Evolutionary conservation across 441 rosid genomes (phyloP).

Genomic region (Bruguiera hainesii): DNA sequence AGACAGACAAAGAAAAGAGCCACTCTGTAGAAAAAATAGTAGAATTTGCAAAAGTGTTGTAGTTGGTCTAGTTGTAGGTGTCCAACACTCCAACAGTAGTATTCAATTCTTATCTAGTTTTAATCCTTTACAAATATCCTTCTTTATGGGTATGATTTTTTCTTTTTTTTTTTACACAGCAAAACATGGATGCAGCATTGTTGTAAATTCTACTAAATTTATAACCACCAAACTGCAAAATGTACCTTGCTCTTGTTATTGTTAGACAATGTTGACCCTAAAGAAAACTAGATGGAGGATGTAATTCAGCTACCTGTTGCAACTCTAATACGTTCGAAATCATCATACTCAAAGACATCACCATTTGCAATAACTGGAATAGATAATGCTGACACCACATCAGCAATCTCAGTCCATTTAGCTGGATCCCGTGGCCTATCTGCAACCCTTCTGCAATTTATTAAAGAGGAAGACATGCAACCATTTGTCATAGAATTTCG

Average conservation of each 20-base stretch:
- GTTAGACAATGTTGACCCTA: neutral
- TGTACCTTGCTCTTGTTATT: too few species aligned
- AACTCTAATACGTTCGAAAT: slow-evolving; percentile 55
- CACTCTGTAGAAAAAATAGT: too few species aligned
- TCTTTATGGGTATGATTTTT: too few species aligned
- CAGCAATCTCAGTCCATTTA: slow-evolving; percentile 83
- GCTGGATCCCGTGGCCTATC: slow-evolving; percentile 97
- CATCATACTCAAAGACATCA: slow-evolving; percentile 75
- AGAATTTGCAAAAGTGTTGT: neutral
- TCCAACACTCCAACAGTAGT: too few species aligned
- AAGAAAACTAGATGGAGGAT: neutral
- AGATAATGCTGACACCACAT: slow-evolving; percentile 70
- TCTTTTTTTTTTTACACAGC: too few species aligned
- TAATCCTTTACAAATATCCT: too few species aligned
- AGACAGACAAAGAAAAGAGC: neutral
- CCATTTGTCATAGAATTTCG: slow-evolving; percentile 5
- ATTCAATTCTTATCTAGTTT: too few species aligned
- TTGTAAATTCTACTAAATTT: too few species aligned
- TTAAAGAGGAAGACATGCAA: slow-evolving; percentile 17
- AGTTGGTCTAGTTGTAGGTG: neutral
- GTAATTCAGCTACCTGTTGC: slow-evolving; percentile 56
- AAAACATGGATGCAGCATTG: too few species aligned
- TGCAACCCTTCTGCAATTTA: slow-evolving; percentile 57
- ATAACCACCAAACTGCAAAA: too few species aligned
- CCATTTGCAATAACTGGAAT: slow-evolving; percentile 95